These are phyloP conservation scores for Podaxis rugospora DNA, from an alignment of 768 basidiomycete genomes.

Conservation along the genomic window DNA sequence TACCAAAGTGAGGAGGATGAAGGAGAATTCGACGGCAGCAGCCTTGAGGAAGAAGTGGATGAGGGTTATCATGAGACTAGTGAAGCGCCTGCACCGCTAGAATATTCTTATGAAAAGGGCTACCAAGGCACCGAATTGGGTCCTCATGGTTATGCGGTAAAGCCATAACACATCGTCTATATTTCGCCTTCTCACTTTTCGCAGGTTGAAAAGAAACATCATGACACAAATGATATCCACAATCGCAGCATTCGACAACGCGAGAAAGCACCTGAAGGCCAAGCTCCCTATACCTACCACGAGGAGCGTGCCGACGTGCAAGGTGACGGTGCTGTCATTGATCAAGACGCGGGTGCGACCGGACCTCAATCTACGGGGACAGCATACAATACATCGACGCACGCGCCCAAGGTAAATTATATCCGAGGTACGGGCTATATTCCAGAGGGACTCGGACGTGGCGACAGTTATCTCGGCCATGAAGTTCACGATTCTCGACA, in stretches of 20 bases:
- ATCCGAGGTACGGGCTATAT: background rate
- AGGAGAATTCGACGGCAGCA: conserved; percentile 33
- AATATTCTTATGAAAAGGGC: conserved; percentile 1
- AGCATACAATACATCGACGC: background rate
- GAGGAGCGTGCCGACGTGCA: background rate
- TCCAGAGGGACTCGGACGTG: background rate
- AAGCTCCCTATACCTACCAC: background rate
- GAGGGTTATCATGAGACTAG: conserved; percentile 32
- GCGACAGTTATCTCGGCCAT: background rate
- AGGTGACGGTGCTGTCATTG: conserved; percentile 9
- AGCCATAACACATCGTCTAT: background rate
- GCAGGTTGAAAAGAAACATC: conserved; percentile 19
- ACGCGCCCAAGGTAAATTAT: background rate
- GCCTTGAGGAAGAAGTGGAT: conserved; percentile 35
- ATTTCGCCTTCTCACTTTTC: background rate
- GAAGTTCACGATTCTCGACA: background rate
- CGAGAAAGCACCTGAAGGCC: conserved; percentile 12
- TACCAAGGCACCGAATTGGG: background rate
- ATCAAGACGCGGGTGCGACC: background rate
- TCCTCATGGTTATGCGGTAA: conserved; percentile 7
- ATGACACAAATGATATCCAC: background rate
- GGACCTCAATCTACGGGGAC: background rate
- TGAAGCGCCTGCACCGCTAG: background rate
- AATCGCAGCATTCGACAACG: conserved; percentile 3
- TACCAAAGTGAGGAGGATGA: conserved; percentile 80